Percentiles rank a stretch among this genome's conserved stretches.
Evolutionary conservation across 345 rosid genomes (phyloP).

Genomic region (Brassica cretica): DNA sequence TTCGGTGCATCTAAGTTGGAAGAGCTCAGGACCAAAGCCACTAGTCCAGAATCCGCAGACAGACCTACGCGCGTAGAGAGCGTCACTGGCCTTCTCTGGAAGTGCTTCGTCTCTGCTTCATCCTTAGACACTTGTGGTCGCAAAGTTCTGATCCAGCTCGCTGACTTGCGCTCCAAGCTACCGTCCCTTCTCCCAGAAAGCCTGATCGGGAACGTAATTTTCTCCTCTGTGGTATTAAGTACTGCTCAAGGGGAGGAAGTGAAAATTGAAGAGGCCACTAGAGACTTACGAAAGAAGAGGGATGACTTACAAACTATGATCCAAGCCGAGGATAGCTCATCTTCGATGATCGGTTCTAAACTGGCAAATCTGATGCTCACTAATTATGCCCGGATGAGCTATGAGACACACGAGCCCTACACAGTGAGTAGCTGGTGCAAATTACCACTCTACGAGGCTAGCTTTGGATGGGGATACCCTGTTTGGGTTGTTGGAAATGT

Average conservation of each 20-base stretch:
- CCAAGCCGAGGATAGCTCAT: neutral
- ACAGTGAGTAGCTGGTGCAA: constrained; percentile 48
- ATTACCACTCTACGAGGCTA: constrained; percentile 46
- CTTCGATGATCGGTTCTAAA: constrained; percentile 11
- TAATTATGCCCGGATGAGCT: constrained; percentile 7
- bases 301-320: neutral
- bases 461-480: constrained; percentile 55
- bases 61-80: constrained; percentile 39
- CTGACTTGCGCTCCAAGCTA: constrained; percentile 40
- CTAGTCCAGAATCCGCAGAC: neutral
- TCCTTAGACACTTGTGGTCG: neutral
- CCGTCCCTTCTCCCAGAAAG: constrained; percentile 21
- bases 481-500: constrained; percentile 40
- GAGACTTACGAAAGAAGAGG: neutral
- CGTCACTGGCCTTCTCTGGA: constrained; percentile 36
- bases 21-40: constrained; percentile 26
- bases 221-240: constrained; percentile 8
- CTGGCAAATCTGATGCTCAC: constrained; percentile 15
- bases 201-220: constrained; percentile 38
- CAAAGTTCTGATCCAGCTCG: constrained; percentile 27
- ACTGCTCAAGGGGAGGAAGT: constrained; percentile 4
- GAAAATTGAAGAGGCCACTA: neutral
- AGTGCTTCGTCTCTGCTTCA: constrained; percentile 6
- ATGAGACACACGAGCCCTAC: constrained; percentile 24
- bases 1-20: constrained; percentile 19